Percentiles rank a stretch among this genome's conserved stretches.
Conservation (phyloP, 495 filamentous ascomycete genomes). For the Hypoxylon trugodes region DNA sequence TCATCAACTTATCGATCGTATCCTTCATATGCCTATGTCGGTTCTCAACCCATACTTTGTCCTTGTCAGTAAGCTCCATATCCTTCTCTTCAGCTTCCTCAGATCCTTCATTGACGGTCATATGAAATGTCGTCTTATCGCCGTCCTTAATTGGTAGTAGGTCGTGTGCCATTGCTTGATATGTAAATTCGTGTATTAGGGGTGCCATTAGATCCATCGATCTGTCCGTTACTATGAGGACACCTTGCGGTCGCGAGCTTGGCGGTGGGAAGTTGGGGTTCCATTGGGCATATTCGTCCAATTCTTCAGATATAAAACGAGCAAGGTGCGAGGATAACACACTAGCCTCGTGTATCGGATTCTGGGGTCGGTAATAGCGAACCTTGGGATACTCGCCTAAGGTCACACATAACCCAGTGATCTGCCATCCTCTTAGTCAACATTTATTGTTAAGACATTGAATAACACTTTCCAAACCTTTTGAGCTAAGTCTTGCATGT, state of each 20-base stretch:
- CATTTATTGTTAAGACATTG: constrained; percentile 23
- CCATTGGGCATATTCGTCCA: constrained; percentile 84
- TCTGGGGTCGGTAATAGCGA: constrained; percentile 82
- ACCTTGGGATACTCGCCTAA: constrained; percentile 90
- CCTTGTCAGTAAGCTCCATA: constrained; percentile 86
- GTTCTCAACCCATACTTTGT: constrained; percentile 92
- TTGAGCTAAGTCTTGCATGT: constrained; percentile 83
- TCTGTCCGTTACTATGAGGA: constrained; percentile 87
- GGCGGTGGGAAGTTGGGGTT: constrained; percentile 85
- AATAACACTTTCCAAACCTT: constrained; percentile 66
- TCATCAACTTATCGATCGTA: constrained; percentile 90
- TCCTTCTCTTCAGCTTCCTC: constrained; percentile 79
- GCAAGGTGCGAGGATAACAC: constrained; percentile 89
- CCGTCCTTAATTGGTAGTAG: constrained; percentile 85
- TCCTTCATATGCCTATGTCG: constrained; percentile 98
- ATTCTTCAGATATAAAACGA: constrained; percentile 87
- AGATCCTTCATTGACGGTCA: constrained; percentile 74
- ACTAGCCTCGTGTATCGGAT: constrained; percentile 81
- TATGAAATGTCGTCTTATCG: constrained; percentile 87
- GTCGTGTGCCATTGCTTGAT: constrained; percentile 97
- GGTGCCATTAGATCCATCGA: constrained; percentile 91
- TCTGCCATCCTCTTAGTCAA: constrained; percentile 60
- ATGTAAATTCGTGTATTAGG: constrained; percentile 94
- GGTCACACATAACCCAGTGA: constrained; percentile 81
- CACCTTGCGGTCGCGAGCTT: constrained; percentile 80